Conservation (phyloP, 306 rosid genomes). For the Astragalus glycyphyllos region DNA sequence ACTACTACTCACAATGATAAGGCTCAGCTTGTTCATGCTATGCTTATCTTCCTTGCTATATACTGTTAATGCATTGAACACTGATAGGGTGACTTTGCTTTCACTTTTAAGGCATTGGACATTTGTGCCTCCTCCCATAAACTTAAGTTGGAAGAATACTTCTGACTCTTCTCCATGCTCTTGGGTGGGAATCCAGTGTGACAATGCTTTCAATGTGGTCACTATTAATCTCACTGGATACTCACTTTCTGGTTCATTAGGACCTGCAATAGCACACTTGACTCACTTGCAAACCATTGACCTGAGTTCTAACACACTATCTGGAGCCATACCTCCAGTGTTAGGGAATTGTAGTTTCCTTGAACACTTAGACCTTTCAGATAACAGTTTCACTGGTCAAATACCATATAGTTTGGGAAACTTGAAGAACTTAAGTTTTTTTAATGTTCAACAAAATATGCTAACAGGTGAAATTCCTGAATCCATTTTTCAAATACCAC, state of each 20-base stretch:
- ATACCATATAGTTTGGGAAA: constrained; percentile 49
- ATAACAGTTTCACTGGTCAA: constrained; percentile 51
- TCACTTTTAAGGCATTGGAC: constrained; percentile 58
- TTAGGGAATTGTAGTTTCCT: constrained; percentile 58
- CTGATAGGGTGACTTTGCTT: constrained; percentile 60
- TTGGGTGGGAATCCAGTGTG: constrained; percentile 71
- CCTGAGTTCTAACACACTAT: constrained; percentile 48
- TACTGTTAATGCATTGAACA: constrained; percentile 45
- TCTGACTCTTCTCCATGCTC: constrained; percentile 70
- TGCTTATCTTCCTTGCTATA: constrained; percentile 38
- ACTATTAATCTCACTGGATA: constrained; percentile 54
- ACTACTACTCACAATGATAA: not conserved
- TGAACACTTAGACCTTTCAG: constrained; percentile 51
- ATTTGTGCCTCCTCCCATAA: constrained; percentile 47
- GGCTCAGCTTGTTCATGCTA: constrained; percentile 34
- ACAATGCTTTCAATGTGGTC: constrained; percentile 40
- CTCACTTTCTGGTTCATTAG: constrained; percentile 60
- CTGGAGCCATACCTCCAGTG: constrained; percentile 50
- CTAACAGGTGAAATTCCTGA: constrained; percentile 56
- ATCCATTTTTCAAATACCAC: constrained; percentile 52
- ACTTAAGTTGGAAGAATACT: constrained; percentile 66
- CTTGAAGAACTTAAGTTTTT: constrained; percentile 37
- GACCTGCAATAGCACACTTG: constrained; percentile 58
- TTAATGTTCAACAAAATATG: constrained; percentile 31
- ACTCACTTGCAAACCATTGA: constrained; percentile 51